Evolutionary conservation across 108 stramenopile species (phyloP).

Genomic region (Fistulifera pelliculosa): DNA sequence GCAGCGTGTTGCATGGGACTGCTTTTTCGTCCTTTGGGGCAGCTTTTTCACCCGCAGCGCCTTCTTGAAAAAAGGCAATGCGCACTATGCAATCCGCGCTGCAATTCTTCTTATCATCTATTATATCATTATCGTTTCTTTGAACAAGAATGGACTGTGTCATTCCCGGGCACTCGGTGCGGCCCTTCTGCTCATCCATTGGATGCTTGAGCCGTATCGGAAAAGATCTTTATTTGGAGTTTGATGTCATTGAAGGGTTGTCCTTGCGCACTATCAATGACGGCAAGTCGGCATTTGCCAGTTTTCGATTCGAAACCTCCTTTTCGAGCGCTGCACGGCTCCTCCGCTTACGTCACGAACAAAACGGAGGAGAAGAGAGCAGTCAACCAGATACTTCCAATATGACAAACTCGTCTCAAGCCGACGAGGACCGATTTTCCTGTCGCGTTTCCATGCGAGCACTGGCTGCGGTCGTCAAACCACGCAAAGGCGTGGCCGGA

Average conservation of each 20-base stretch:
- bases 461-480: constrained; percentile 45
- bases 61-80: too few species aligned
- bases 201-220: constrained; percentile 57
- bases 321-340: constrained; percentile 39
- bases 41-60: background rate
- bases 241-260: constrained; percentile 72
- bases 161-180: constrained; percentile 56
- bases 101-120: too few species aligned
- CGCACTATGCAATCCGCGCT: too few species aligned
- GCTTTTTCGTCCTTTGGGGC: background rate
- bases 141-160: constrained; percentile 54
- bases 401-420: background rate
- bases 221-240: constrained; percentile 71
- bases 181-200: constrained; percentile 61
- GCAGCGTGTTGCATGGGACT: too few species aligned
- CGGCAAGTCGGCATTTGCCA: constrained; percentile 68
- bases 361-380: constrained; percentile 8
- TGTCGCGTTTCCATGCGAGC: constrained; percentile 65
- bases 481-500: constrained; percentile 56
- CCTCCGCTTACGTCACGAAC: constrained; percentile 9
- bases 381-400: constrained; percentile 1
- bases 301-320: constrained; percentile 52
- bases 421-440: constrained; percentile 27
- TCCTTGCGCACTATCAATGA: constrained; percentile 63
- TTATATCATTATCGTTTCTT: too few species aligned